A percentile compares a stretch with the other conserved stretches of the same genome.
These are phyloP conservation scores for Gracilaria caudata DNA, from an alignment of 23 red algal genomes.

Conservation along the genomic window DNA sequence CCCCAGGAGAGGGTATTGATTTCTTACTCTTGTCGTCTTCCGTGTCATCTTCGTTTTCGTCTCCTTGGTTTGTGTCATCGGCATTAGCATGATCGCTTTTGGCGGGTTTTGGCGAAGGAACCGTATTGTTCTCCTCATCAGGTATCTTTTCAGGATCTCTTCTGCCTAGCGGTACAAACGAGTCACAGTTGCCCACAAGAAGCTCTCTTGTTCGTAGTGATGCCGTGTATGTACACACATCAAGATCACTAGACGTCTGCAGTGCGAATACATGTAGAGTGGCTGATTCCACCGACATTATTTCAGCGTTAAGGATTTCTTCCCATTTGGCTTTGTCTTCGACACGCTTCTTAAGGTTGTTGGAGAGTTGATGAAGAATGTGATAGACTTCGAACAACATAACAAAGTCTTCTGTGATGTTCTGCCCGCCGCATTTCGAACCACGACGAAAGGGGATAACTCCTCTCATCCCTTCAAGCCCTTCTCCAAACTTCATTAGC, in stretches of 20 bases:
- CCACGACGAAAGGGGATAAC: conserved; percentile 5
- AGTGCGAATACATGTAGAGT: conserved; percentile 8
- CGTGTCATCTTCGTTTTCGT: background rate
- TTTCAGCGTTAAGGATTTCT: background rate
- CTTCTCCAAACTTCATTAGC: background rate
- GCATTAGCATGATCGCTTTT: background rate
- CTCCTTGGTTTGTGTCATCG: background rate
- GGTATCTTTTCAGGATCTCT: background rate
- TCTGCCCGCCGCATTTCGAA: background rate
- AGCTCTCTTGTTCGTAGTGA: background rate
- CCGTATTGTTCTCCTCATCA: background rate
- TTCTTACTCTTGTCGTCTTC: background rate
- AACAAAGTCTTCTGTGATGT: conserved; percentile 23
- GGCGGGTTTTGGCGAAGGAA: background rate
- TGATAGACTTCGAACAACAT: conserved; percentile 15
- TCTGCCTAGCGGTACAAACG: background rate
- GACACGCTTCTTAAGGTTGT: background rate
- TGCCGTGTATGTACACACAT: conserved; percentile 26
- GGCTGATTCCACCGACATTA: background rate
- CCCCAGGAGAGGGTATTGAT: background rate
- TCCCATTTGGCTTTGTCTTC: background rate
- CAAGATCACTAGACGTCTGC: background rate
- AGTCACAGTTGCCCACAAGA: background rate
- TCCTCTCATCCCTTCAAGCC: conserved; percentile 20
- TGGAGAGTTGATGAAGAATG: conserved; percentile 22